A percentile compares a stretch with the other conserved stretches of the same genome.
Conservation (phyloP, 2,329 filamentous ascomycete genomes). For the Triangularia verruculosa region DNA sequence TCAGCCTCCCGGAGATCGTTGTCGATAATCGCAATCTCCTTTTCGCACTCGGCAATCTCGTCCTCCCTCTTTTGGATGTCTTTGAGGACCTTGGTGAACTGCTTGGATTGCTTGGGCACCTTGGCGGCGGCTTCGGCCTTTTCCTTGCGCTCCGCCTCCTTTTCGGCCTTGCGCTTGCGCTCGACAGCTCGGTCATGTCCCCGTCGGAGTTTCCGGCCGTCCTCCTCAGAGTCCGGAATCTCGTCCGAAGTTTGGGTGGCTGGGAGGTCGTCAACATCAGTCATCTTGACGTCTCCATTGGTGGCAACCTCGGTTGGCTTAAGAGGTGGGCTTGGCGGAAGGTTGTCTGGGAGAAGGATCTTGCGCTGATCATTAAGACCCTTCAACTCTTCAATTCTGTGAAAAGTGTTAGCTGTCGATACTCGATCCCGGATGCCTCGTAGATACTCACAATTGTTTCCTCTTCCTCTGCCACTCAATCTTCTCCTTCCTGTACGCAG, state of each 20-base stretch:
- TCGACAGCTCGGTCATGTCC: conserved; percentile 67
- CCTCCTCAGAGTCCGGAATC: conserved; percentile 68
- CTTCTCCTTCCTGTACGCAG: conserved; percentile 89
- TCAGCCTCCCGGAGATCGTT: conserved; percentile 92
- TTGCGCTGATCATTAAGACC: conserved; percentile 70
- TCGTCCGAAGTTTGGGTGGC: conserved; percentile 56
- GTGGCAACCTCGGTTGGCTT: conserved; percentile 43
- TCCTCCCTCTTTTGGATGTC: conserved; percentile 87
- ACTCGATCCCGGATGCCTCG: neutral
- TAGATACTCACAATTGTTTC: conserved; percentile 56
- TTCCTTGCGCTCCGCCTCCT: conserved; percentile 64
- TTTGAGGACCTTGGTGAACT: conserved; percentile 81
- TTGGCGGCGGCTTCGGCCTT: conserved; percentile 63
- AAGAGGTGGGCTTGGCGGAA: conserved; percentile 58
- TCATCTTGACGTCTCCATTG: conserved; percentile 60
- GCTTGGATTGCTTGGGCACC: conserved; percentile 75
- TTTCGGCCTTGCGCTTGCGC: conserved; percentile 72
- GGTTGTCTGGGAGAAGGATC: conserved; percentile 68
- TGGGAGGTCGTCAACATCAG: conserved; percentile 61
- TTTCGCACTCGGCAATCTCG: conserved; percentile 75
- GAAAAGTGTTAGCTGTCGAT: conserved; percentile 27
- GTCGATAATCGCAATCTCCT: conserved; percentile 79
- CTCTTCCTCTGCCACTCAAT: conserved; percentile 85
- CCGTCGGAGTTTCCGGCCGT: conserved; percentile 48
- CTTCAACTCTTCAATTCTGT: conserved; percentile 67